These are phyloP conservation scores for Trypanosoma grayi DNA, from an alignment of 208 protist genomes.

Conservation along the genomic window DNA sequence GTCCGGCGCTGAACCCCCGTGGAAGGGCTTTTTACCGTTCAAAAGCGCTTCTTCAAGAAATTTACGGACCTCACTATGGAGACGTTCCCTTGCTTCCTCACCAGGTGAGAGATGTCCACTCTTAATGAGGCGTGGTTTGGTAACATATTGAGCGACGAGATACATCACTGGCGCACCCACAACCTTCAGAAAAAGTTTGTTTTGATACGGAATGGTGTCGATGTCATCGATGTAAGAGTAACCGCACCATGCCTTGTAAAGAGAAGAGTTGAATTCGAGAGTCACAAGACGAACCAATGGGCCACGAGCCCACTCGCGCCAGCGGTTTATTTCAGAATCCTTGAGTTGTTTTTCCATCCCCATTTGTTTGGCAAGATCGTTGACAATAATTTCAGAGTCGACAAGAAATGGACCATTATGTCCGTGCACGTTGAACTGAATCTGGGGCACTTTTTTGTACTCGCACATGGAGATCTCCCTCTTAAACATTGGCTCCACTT, in stretches of 20 bases:
- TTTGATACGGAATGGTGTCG: constrained; percentile 80
- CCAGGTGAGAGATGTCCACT: constrained; percentile 53
- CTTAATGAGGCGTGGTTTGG: constrained; percentile 68
- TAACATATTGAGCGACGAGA: constrained; percentile 71
- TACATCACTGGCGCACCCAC: constrained; percentile 90
- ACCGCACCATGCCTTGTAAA: constrained; percentile 69
- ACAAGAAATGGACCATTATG: constrained; percentile 65
- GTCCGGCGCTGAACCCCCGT: constrained; percentile 83
- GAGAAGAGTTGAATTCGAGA: constrained; percentile 78
- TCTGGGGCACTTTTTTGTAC: constrained; percentile 92
- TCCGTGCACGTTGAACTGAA: constrained; percentile 63
- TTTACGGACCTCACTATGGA: constrained; percentile 70
- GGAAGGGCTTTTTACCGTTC: constrained; percentile 64
- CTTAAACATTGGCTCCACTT: constrained; percentile 92
- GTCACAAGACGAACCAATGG: constrained; percentile 81
- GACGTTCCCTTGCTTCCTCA: constrained; percentile 48
- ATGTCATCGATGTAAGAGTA: constrained; percentile 90
- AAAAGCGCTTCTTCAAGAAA: constrained; percentile 64
- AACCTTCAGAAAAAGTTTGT: constrained; percentile 90
- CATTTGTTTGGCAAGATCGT: constrained; percentile 57
- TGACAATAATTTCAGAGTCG: constrained; percentile 83
- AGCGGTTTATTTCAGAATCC: constrained; percentile 65
- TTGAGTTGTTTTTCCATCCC: constrained; percentile 55
- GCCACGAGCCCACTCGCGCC: constrained; percentile 81
- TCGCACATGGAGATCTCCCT: constrained; percentile 47